Base-by-base conservation (phyloP, 345 rosid genomes). In the Eucalyptus paniculata region DNA sequence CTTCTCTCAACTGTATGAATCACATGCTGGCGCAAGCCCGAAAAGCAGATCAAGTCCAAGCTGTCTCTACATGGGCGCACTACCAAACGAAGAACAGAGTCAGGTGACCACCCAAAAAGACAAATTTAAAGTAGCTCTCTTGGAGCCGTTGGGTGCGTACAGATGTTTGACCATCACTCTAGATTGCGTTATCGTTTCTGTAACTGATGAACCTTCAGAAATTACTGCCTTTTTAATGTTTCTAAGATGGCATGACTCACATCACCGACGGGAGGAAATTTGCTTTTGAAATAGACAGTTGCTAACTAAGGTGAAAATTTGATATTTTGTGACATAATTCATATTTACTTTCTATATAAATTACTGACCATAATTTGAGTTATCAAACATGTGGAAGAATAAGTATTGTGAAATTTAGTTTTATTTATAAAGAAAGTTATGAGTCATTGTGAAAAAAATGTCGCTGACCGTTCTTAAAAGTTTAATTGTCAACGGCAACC, bases 401-500 rank as follows among this genome's bases (percentile, higher is more conserved):
- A 34, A 23, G 0, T 18, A 72, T 18, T 1, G 82, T 10, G 40
- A 19, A 72, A 19, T 72, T 34, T 72, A 19, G 26, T 10, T 19
- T 67, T 19, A 34, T 10, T 32, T 18, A 19, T 77, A 37, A 37
- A 11, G 83, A 37, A 37, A 77, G 28, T 77, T 11, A 37, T 37
- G 28, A 37, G 7, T 37, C 45, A 77, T 6, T 77, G 47, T 37
- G 9, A 77, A 77, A 77, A 21, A 77, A 72, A 77, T 37, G 83
- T 37, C 0, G 7, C 47, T 0, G 26, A 72, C 45, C 16, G 24
- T 37, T 77, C 47, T 37, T 37, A 19, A 19, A 37, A 77, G 15
- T 77, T 37, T 3, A 40, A 77, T 77, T 77, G 83, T 77, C 47
- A 77, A 77, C 47, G 45, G 42, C 15, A 72, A 37, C 45, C 45